phyloP scores from a whole-genome alignment of 164 flowering plant species.

The Berberis vulgaris region DNA sequence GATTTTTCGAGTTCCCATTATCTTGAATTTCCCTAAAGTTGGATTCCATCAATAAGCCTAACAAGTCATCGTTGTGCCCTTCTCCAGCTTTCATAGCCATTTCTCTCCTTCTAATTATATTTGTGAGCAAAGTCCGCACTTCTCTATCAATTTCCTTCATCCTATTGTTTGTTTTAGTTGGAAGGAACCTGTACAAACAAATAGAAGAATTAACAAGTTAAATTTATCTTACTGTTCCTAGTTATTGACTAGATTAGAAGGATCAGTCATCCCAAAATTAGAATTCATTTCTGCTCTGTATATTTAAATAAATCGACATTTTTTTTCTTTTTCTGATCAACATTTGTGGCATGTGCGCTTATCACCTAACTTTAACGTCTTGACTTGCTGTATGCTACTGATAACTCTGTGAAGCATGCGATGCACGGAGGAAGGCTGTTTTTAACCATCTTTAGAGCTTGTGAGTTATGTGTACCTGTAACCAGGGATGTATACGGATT shows the following conservation, averaged over 20 bases:
- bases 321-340: no score
- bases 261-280: no score
- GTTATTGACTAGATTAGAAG: no score
- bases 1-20: background rate
- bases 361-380: no score
- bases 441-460: background rate
- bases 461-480: conserved; percentile 19
- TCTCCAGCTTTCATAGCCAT: conserved; percentile 11
- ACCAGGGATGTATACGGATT: conserved; percentile 31
- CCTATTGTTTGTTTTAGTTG: conserved; percentile 15
- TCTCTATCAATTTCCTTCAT: conserved; percentile 11
- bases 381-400: no score
- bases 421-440: no score
- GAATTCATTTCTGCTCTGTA: no score
- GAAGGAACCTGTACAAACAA: conserved; percentile 14
- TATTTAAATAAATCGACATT: no score
- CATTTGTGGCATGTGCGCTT: no score
- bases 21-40: conserved; percentile 4
- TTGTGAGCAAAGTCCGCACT: conserved; percentile 3
- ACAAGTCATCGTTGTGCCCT: conserved; percentile 11
- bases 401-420: no score
- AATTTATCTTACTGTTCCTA: background rate
- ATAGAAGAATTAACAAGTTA: background rate
- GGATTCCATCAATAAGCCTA: conserved; percentile 17
- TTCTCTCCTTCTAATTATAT: conserved; percentile 16